Conservation (phyloP, 345 rosid genomes). For the Hypericum androsaemum region DNA sequence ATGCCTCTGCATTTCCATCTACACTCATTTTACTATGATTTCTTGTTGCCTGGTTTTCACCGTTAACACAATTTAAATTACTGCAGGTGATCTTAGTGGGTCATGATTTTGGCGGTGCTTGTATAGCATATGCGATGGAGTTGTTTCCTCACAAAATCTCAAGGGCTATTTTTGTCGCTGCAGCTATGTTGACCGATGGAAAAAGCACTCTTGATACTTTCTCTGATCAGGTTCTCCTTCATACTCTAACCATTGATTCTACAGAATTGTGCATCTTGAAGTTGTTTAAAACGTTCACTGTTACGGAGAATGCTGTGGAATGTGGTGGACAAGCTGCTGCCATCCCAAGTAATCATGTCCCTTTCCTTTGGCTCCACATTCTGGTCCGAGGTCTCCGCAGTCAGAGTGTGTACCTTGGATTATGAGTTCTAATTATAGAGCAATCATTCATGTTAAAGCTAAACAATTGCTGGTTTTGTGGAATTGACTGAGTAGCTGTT, state of each 20-base stretch:
- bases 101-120: slow-evolving; percentile 93
- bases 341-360: too few relatives aligned
- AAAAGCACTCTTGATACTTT: slow-evolving; percentile 74
- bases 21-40: too few relatives aligned
- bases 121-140: slow-evolving; percentile 82
- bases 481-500: neutral
- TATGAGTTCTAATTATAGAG: too few relatives aligned
- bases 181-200: slow-evolving; percentile 66
- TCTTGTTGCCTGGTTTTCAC: neutral
- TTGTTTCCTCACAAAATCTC: slow-evolving; percentile 59
- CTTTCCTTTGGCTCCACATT: too few relatives aligned
- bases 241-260: neutral
- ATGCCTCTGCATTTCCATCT: too few relatives aligned
- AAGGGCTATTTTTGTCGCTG: slow-evolving; percentile 72
- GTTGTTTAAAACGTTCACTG: too few relatives aligned
- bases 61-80: neutral
- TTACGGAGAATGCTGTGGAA: too few relatives aligned
- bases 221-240: slow-evolving; percentile 48
- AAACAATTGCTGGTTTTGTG: neutral
- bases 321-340: too few relatives aligned
- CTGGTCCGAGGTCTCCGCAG: too few relatives aligned
- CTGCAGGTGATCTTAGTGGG: slow-evolving; percentile 88
- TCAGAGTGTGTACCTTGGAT: too few relatives aligned
- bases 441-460: neutral
- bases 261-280: neutral